Percentiles rank a stretch among this genome's conserved stretches.
phyloP scores from a whole-genome alignment of 257 asterid species.

The Sherardia arvensis region DNA sequence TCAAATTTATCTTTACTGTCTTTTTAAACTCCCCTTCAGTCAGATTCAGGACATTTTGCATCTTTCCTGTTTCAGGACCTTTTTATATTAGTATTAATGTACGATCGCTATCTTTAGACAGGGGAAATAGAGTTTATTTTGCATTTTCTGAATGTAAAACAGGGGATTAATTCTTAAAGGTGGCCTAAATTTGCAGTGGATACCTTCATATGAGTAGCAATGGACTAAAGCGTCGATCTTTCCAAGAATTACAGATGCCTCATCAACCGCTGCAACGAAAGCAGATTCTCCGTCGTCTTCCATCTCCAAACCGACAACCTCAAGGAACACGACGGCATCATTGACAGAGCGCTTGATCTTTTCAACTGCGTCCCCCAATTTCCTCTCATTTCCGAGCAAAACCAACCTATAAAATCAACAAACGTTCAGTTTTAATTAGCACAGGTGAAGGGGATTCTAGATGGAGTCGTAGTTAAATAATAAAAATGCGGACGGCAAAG shows the following conservation, averaged over 20 bases:
- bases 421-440: not conserved
- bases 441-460: too few species aligned
- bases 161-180: too few species aligned
- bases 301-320: slow-evolving; percentile 68
- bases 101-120: too few species aligned
- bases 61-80: slow-evolving; percentile 57
- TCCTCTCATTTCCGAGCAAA: slow-evolving; percentile 68
- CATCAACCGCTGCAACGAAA: slow-evolving; percentile 57
- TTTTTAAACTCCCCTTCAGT: slow-evolving; percentile 64
- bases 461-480: too few species aligned
- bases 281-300: slow-evolving; percentile 48
- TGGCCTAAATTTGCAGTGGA: too few species aligned
- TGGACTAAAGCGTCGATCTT: slow-evolving; percentile 68
- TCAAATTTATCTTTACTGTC: slow-evolving; percentile 61
- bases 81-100: not conserved
- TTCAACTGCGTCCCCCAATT: slow-evolving; percentile 42
- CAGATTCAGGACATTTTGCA: slow-evolving; percentile 63
- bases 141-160: too few species aligned
- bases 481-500: too few species aligned
- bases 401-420: slow-evolving; percentile 48
- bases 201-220: slow-evolving; percentile 84
- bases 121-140: too few species aligned
- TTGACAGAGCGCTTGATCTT: slow-evolving; percentile 36
- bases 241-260: slow-evolving; percentile 48
- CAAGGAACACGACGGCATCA: slow-evolving; percentile 32